phyloP scores from a whole-genome alignment of 169 alveolate species.

The Sarcocystis neurona region DNA sequence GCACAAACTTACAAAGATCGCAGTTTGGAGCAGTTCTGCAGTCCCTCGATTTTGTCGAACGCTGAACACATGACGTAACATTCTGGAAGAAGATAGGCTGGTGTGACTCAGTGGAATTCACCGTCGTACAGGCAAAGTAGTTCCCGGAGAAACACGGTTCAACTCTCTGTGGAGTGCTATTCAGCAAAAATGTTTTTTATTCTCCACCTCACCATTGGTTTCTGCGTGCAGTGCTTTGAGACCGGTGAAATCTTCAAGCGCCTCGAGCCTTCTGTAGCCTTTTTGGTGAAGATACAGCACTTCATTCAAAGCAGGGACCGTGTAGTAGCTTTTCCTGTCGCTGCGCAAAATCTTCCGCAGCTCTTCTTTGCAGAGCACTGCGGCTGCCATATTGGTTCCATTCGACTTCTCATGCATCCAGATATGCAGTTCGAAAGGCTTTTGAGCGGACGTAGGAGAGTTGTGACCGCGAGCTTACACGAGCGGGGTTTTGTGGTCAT shows the following conservation, averaged over 20 bases:
- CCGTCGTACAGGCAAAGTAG: no score
- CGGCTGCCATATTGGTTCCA: constrained; percentile 35
- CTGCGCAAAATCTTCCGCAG: constrained; percentile 25
- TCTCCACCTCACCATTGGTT: constrained; percentile 83
- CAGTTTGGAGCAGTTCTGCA: constrained; percentile 77
- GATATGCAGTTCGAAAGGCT: no score
- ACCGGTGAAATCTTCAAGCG: constrained; percentile 84
- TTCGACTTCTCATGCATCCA: no score
- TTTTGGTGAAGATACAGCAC: constrained; percentile 86
- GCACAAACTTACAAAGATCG: constrained; percentile 74
- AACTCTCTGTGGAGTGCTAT: background rate
- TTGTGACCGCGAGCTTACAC: no score
- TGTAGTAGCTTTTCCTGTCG: constrained; percentile 73
- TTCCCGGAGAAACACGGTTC: no score
- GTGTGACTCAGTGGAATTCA: no score
- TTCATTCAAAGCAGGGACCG: constrained; percentile 86
- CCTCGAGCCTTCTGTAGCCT: constrained; percentile 83
- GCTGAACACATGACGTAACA: constrained; percentile 33
- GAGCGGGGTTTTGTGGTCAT: no score
- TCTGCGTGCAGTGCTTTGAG: constrained; percentile 87
- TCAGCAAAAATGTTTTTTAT: constrained; percentile 43
- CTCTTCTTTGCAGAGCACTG: constrained; percentile 28
- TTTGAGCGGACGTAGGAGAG: no score
- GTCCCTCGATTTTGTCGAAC: constrained; percentile 81
- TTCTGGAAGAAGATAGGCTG: no score